phyloP scores from a whole-genome alignment of 257 asterid species.

The Fraxinus americana region DNA sequence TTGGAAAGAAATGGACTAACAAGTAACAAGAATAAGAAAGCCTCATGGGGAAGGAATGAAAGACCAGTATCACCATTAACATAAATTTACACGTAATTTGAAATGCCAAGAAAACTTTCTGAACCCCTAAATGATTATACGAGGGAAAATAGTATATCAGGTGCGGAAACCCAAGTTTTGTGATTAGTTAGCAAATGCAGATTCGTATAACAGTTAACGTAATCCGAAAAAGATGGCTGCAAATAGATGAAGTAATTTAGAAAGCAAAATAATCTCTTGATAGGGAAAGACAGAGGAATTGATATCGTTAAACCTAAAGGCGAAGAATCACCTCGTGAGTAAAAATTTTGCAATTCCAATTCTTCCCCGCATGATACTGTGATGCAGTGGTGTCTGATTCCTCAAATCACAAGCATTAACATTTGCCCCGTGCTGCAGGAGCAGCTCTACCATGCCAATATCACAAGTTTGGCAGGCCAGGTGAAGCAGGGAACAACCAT shows the following conservation, averaged over 20 bases:
- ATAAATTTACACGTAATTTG: not conserved
- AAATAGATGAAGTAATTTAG: not conserved
- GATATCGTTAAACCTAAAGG: not conserved
- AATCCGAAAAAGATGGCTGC: not conserved
- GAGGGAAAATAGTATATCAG: not conserved
- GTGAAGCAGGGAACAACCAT: constrained; percentile 85
- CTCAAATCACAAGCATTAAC: constrained; percentile 58
- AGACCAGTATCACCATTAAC: not conserved
- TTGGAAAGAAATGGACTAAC: constrained; percentile 7
- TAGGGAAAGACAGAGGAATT: constrained; percentile 9
- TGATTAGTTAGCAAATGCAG: constrained; percentile 2
- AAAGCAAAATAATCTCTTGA: not conserved
- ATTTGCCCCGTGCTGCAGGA: constrained; percentile 81
- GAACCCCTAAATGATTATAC: not conserved
- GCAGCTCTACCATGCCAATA: constrained; percentile 88
- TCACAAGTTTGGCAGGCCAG: constrained; percentile 92
- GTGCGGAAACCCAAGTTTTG: not conserved
- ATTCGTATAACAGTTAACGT: no score
- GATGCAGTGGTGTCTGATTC: constrained; percentile 87
- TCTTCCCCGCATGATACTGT: constrained; percentile 71
- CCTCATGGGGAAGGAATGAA: not conserved
- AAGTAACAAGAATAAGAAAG: constrained; percentile 5
- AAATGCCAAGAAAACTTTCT: not conserved
- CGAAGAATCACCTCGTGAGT: constrained; percentile 58
- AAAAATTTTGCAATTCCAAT: constrained; percentile 61